Evolutionary conservation across 1,284 basidiomycete species (phyloP), one percentile per base, ranked within the genome.

Genomic region (Meira nashicola): DNA sequence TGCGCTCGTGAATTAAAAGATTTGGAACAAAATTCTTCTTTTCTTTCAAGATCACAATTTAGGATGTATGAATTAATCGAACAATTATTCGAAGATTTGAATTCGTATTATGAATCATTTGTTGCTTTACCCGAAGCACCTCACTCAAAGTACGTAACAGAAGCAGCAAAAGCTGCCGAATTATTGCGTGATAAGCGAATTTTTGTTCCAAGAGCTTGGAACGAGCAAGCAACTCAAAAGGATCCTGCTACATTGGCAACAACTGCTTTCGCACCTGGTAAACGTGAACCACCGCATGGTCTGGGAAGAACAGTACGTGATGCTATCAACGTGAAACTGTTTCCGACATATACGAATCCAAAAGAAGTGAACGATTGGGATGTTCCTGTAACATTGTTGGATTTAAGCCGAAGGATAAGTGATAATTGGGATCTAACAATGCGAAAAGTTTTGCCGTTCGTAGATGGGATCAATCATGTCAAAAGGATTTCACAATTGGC

Each of bases 381-480:
- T 80, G 95, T 98, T 0, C 95, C 94, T 0, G 83, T 98, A 10
- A 86, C 92, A 0, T 83, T 98, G 8, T 89, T 95, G 59, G 88
- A 91, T 69, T 82, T 98, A 39, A 82, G 84, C 1, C 88, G 86
- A 64, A 82, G 91, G 58, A 85, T 88, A 50, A 90, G 94, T 67
- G 86, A 86, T 37, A 94, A 92, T 70, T 98, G 95, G 94, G 95
- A 98, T 80, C 82, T 98, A 54, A 96, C 95, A 0, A 89, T 97
- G 80, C 84, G 85, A 38, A 90, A 90, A 82, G 90, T 89, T 58
- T 55, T 74, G 10, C 83, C 84, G 72, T 86, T 84, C 74, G 91
- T 97, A 64, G 87, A 97, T 75, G 94, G 94, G 0, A 86, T 89
- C 39, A 91, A 92, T 66, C 92, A 95, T 74, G 87, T 95, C 74